phyloP scores from a whole-genome alignment of 2,329 filamentous ascomycete species.

The Hypoxylon sp. region DNA sequence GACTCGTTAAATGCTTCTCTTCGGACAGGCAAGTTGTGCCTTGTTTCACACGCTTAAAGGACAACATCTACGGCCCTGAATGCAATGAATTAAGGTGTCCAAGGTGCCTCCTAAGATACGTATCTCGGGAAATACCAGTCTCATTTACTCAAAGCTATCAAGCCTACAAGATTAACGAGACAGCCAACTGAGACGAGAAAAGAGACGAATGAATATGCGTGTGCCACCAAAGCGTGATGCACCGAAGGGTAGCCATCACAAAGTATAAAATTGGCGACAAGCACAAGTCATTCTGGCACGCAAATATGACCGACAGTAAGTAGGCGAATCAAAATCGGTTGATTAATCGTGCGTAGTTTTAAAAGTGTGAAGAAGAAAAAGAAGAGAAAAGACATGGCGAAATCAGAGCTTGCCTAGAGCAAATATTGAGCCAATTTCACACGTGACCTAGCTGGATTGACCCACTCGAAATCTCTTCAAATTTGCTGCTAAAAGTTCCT shows the following conservation, averaged over 20 bases:
- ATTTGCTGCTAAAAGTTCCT: conserved; percentile 11
- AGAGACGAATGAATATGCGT: conserved; percentile 38
- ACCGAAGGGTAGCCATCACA: conserved; percentile 37
- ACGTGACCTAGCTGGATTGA: conserved; percentile 22
- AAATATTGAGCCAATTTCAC: conserved; percentile 5
- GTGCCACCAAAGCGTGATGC: conserved; percentile 41
- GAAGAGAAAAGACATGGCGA: conserved; percentile 26
- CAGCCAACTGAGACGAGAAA: neutral
- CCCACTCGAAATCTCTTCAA: conserved; percentile 16
- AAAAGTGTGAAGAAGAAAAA: conserved; percentile 57
- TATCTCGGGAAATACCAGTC: no score
- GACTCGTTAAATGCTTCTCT: no score
- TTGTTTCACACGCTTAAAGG: no score
- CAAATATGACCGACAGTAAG: conserved; percentile 67
- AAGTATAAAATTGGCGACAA: conserved; percentile 37
- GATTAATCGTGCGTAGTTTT: conserved; percentile 63
- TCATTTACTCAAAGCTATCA: no score
- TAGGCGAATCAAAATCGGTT: conserved; percentile 62
- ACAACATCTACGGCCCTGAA: no score
- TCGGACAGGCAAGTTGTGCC: no score
- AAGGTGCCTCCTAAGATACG: no score
- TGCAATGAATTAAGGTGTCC: no score
- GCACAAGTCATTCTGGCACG: conserved; percentile 60
- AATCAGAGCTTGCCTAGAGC: neutral
- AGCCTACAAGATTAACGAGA: neutral